Evolutionary conservation across 108 stramenopile species (phyloP), one percentile per base, ranked within the genome.

Genomic region (Cyclotella sp.): DNA sequence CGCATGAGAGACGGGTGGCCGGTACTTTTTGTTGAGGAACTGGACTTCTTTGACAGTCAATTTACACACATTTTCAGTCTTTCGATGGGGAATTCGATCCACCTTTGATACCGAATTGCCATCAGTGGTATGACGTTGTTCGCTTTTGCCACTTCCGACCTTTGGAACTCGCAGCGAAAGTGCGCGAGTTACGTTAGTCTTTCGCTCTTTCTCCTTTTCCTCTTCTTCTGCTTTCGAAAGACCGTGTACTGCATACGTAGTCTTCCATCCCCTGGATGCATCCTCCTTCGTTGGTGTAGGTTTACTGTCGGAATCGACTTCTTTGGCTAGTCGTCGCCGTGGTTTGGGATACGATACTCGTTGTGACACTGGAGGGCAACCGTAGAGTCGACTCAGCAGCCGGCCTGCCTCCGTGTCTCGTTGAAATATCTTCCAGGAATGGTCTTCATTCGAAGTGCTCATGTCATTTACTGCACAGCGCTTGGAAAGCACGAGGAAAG

Each of bases 361-460:
- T 42, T 44, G 41, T 1, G 66, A 40, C 10, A 55, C 49, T 22
- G 79, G 45, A 26, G 79, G 66, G 52, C 64, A 64, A n/a, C 79
- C 79, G 39, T 80, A 80, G 41, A 80, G 64, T 28, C 72, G 39
- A 44, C 63, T 65, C 26, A 80, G 34, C 29, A 80, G 60, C n/a
- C 79, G 28, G 0, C 79, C 79, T 10, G 79, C 79, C 43, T 80
- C 79, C 7, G 72, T 80, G 41, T 73, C 79, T 30, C 67, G 66
- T 52, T 63, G 72, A 42, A 80, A 80, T 53, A 80, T 51, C 41
- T 73, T 69, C 76, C 67, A 76, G 11, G 53, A 27, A 51, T 58
- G 10, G 30, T 74, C 75, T 3, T 67, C 75, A 39, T 66, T 58
- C 21, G 75, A 39, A 19, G 24, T 9, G 24, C 27, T 53, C 68